Evolutionary conservation across 805 yeast species (phyloP).

Genomic region (Nakazawaea anatomiae): DNA sequence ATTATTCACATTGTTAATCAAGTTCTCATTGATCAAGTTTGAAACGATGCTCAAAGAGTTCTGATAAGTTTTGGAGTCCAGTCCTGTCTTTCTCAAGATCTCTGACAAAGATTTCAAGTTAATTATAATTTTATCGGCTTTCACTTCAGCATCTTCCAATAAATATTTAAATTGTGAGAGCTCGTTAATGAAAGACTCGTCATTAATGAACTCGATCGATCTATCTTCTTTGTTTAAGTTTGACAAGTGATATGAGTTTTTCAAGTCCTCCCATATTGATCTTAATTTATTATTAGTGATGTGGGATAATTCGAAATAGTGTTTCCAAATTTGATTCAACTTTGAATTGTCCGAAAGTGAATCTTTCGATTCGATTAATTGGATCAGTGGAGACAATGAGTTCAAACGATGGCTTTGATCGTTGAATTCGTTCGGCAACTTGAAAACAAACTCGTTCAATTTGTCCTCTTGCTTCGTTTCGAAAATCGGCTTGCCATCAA

Average conservation of each 20-base stretch:
- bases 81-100: conserved; percentile 37
- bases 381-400: conserved; percentile 21
- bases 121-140: conserved; percentile 26
- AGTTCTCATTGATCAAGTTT: conserved; percentile 20
- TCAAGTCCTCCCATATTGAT: conserved; percentile 30
- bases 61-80: conserved; percentile 33
- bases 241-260: conserved; percentile 15
- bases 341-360: neutral
- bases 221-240: conserved; percentile 5
- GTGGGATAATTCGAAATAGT: conserved; percentile 17
- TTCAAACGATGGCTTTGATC: conserved; percentile 14
- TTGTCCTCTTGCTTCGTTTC: conserved; percentile 13
- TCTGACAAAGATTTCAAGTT: conserved; percentile 37
- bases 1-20: conserved; percentile 11
- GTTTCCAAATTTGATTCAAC: conserved; percentile 18
- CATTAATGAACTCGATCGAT: conserved; percentile 30
- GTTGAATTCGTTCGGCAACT: conserved; percentile 18
- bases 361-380: conserved; percentile 15
- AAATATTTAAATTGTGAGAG: conserved; percentile 40
- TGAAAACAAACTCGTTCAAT: conserved; percentile 16
- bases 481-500: conserved; percentile 17
- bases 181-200: conserved; percentile 42
- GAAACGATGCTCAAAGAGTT: conserved; percentile 31
- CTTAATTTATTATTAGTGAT: conserved; percentile 27
- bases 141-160: conserved; percentile 17